Base-by-base conservation (phyloP, 257 asterid genomes). In the Vinca minor region DNA sequence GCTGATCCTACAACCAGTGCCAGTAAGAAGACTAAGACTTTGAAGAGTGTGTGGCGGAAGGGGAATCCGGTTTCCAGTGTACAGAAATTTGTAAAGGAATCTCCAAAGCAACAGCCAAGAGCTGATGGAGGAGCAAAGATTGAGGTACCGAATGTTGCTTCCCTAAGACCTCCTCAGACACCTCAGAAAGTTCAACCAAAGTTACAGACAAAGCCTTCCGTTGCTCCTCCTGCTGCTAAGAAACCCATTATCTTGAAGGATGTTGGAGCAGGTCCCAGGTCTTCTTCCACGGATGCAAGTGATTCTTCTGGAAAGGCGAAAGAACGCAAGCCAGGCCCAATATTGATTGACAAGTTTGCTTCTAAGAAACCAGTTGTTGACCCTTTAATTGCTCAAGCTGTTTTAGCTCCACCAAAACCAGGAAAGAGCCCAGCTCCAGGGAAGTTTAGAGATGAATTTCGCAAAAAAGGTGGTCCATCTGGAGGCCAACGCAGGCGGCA, bases 11-110 rank as follows among this genome's bases (percentile, higher is more conserved):
- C 59, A 47, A 74, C 74, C 20, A 73, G 55, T 65, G 60, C 83
- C 54, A 71, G 75, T 52, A 75, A 74, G 56, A 79, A 76, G 82
- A 21, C 89, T 42, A 89, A 77, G 76, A 77, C 86, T 23, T 49
- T 70, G 54, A 93, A 87, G 84, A 89, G 97, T 47, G 95, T 93
- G 14, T 93, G 99, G 99, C 84, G 95, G 41, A 93, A 93, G 76
- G 99, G 99, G 67, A 87, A 85, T 81, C 97, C 97, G 0, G 89
- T 93, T 49, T 55, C 94, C 20, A 20, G 73, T 67, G 86, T 82
- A 50, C 85, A 77, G 71, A 91, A 79, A 63, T 74, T 81, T 62
- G 91, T 84, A 42, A 83, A 69, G 77, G 90, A 81, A 62, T 79
- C 78, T 23, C 77, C 66, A 35, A 86, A 66, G 71, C 81, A 74